These are phyloP conservation scores for Xylariales sp. DNA, from an alignment of 2,329 filamentous ascomycete species.

Conservation along the genomic window DNA sequence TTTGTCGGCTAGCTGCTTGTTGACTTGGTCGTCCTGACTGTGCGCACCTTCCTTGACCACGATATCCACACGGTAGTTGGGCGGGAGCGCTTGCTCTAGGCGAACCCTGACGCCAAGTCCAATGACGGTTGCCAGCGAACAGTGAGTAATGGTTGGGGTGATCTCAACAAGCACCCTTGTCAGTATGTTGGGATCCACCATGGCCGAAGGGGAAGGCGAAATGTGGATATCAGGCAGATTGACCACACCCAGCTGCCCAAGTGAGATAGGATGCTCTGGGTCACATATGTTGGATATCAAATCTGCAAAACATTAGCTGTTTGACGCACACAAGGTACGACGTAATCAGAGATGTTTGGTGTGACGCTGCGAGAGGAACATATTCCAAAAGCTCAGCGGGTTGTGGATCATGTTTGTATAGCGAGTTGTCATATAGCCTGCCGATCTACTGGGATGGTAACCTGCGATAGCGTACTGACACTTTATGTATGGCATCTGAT, in stretches of 20 bases:
- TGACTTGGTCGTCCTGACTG: conserved; percentile 88
- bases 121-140: conserved; percentile 92
- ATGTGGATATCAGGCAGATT: conserved; percentile 93
- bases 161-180: conserved; percentile 80
- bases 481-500: conserved; percentile 2
- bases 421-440: background rate
- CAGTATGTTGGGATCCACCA: conserved; percentile 48
- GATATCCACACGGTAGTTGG: conserved; percentile 88
- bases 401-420: conserved; percentile 7
- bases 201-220: conserved; percentile 56
- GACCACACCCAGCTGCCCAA: conserved; percentile 90
- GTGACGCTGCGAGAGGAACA: background rate
- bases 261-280: conserved; percentile 90
- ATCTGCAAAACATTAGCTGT: conserved; percentile 53
- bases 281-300: conserved; percentile 93
- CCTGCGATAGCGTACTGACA: conserved; percentile 1
- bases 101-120: conserved; percentile 88
- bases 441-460: background rate
- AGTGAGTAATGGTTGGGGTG: conserved; percentile 95
- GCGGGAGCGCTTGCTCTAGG: conserved; percentile 83
- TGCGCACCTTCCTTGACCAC: conserved; percentile 96
- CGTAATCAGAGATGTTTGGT: conserved; percentile 9
- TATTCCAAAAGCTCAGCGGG: conserved; percentile 1
- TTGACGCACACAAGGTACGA: conserved; percentile 15
- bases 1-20: conserved; percentile 95